phyloP scores from a whole-genome alignment of 768 basidiomycete species.

The Hericium erinaceus region DNA sequence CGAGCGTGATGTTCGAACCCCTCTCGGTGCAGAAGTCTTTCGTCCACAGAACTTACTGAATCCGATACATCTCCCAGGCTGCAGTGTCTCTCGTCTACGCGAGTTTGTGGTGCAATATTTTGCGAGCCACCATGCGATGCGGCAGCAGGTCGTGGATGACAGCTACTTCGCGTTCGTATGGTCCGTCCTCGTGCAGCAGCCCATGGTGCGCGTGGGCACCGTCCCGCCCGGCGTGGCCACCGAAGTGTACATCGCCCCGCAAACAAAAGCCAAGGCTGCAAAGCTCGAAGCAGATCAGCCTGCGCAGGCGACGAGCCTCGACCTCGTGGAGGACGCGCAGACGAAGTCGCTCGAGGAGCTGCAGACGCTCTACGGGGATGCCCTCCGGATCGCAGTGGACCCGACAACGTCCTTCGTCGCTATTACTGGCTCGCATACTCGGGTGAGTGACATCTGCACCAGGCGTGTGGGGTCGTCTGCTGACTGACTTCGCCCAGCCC shows the following conservation, averaged over 20 bases:
- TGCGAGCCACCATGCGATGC: slow-evolving; percentile 21
- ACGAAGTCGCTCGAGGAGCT: slow-evolving; percentile 48
- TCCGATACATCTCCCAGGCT: slow-evolving; percentile 40
- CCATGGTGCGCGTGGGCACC: slow-evolving; percentile 67
- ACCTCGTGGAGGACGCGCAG: slow-evolving; percentile 47
- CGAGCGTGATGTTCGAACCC: slow-evolving; percentile 12
- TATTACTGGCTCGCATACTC: slow-evolving; percentile 77
- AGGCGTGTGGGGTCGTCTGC: neutral
- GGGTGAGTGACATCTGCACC: slow-evolving; percentile 37
- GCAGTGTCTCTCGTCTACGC: slow-evolving; percentile 57
- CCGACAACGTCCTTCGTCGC: slow-evolving; percentile 67
- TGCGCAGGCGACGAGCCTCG: slow-evolving; percentile 32
- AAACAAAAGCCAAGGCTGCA: slow-evolving; percentile 54
- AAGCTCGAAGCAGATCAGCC: slow-evolving; percentile 38
- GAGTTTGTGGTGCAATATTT: slow-evolving; percentile 68
- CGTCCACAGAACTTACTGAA: neutral
- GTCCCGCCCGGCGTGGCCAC: slow-evolving; percentile 50
- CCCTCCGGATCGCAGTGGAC: slow-evolving; percentile 66
- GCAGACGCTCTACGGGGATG: slow-evolving; percentile 45
- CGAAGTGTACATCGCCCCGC: slow-evolving; percentile 75
- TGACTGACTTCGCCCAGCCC: slow-evolving; percentile 36
- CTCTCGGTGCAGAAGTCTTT: neutral
- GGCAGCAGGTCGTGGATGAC: slow-evolving; percentile 59
- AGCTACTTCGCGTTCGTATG: slow-evolving; percentile 74
- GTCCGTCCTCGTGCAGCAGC: slow-evolving; percentile 68